These are phyloP conservation scores for Monosporozyma unispora DNA, from an alignment of 805 yeast genomes.

Conservation along the genomic window DNA sequence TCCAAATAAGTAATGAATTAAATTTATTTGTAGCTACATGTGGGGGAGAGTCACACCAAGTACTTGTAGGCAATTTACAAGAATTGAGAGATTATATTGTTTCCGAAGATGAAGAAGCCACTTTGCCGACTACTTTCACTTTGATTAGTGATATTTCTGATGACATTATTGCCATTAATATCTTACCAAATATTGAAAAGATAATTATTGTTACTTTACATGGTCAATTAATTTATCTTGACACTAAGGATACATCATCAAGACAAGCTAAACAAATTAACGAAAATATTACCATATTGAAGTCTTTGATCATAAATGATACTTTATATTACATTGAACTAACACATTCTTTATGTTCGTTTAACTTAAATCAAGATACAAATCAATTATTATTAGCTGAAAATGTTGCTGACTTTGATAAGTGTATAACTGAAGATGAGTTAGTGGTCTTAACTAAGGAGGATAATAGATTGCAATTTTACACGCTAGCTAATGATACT, in stretches of 20 bases:
- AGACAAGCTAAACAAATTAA: neutral
- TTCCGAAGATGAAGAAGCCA: conserved; percentile 11
- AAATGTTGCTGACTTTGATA: conserved; percentile 1
- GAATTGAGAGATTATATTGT: conserved; percentile 27
- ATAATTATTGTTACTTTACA: neutral
- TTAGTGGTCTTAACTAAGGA: conserved; percentile 3
- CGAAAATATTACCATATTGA: neutral
- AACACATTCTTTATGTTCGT: neutral
- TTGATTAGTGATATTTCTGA: neutral
- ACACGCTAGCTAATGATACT: conserved; percentile 1
- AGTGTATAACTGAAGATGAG: conserved; percentile 2
- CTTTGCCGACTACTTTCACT: neutral
- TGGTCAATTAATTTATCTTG: neutral
- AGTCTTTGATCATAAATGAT: neutral
- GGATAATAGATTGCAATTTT: neutral
- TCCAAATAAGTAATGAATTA: conserved; percentile 30
- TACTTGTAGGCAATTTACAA: conserved; percentile 32
- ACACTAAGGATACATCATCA: neutral
- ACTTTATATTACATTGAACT: neutral
- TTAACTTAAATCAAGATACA: neutral
- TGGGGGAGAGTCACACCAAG: conserved; percentile 12
- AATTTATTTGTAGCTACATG: conserved; percentile 35
- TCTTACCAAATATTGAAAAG: neutral
- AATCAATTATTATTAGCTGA: neutral
- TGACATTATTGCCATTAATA: neutral